Percentiles rank a stretch among this genome's conserved stretches.
These are phyloP conservation scores for Hyaloscypha bicolor DNA, from an alignment of 495 filamentous ascomycete species.

Conservation along the genomic window DNA sequence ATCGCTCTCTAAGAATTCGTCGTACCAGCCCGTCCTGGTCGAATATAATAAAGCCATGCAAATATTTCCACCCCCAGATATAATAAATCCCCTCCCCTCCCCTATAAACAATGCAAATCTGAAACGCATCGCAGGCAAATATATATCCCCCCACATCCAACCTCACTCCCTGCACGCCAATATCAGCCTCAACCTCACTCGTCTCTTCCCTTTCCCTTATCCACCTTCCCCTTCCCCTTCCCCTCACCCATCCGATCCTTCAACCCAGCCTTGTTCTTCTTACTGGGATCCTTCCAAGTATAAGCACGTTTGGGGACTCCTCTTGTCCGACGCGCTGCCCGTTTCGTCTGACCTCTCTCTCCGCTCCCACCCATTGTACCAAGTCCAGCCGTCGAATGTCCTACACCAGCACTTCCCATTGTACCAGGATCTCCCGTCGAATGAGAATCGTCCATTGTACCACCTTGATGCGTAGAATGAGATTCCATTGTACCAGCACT, in stretches of 20 bases:
- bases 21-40: too few species aligned
- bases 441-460: neutral
- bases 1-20: too few species aligned
- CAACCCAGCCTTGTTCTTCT: neutral
- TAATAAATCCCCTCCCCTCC: too few species aligned
- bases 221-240: neutral
- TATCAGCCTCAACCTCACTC: too few species aligned
- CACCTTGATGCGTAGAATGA: neutral
- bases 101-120: too few species aligned
- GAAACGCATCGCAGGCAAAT: too few species aligned
- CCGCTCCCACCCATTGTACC: neutral
- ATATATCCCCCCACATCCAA: too few species aligned
- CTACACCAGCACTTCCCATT: neutral
- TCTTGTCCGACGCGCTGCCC: neutral
- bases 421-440: neutral
- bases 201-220: neutral
- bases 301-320: neutral
- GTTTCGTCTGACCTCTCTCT: neutral
- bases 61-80: too few species aligned
- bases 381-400: neutral
- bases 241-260: neutral
- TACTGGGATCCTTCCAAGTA: neutral
- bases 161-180: too few species aligned
- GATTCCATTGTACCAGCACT: too few species aligned
- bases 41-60: too few species aligned